Conservation (phyloP, 805 yeast genomes). For the Torulaspora indica region DNA sequence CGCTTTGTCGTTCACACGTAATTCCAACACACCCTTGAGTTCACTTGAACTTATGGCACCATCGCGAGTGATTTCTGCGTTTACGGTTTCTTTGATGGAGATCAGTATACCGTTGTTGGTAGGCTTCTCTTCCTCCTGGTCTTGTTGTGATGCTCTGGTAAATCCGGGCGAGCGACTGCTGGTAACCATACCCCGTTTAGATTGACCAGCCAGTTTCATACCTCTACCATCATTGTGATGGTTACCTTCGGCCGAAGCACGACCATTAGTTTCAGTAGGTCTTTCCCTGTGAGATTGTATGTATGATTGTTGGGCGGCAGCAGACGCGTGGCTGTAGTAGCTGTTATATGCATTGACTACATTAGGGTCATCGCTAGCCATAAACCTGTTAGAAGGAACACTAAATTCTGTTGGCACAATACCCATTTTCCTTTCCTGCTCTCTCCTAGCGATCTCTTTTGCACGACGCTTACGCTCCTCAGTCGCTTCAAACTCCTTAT, state of each 20-base stretch:
- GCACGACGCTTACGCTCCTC: slow-evolving; percentile 97
- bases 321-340: slow-evolving; percentile 36
- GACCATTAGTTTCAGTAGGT: slow-evolving; percentile 9
- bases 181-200: slow-evolving; percentile 3
- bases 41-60: slow-evolving; percentile 69
- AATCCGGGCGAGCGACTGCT: slow-evolving; percentile 20
- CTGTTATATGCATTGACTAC: slow-evolving; percentile 38
- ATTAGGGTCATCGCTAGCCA: slow-evolving; percentile 33
- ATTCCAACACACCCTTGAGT: slow-evolving; percentile 84
- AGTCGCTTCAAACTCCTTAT: slow-evolving; percentile 93
- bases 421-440: slow-evolving; percentile 40
- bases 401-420: slow-evolving; percentile 31
- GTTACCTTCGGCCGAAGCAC: slow-evolving; percentile 4
- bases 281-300: slow-evolving; percentile 17
- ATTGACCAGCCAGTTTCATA: slow-evolving; percentile 28
- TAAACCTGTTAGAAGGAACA: slow-evolving; percentile 23
- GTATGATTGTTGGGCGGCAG: slow-evolving; percentile 39
- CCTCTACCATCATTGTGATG: slow-evolving; percentile 24
- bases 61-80: slow-evolving; percentile 77
- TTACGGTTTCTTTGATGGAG: slow-evolving; percentile 68
- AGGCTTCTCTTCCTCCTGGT: slow-evolving; percentile 32
- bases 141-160: slow-evolving; percentile 11
- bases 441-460: slow-evolving; percentile 78
- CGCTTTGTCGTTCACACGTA: slow-evolving; percentile 75
- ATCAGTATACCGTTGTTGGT: slow-evolving; percentile 74